These are phyloP conservation scores for Mayamaea pseudoterrestris DNA, from an alignment of 108 stramenopile species.

Conservation along the genomic window DNA sequence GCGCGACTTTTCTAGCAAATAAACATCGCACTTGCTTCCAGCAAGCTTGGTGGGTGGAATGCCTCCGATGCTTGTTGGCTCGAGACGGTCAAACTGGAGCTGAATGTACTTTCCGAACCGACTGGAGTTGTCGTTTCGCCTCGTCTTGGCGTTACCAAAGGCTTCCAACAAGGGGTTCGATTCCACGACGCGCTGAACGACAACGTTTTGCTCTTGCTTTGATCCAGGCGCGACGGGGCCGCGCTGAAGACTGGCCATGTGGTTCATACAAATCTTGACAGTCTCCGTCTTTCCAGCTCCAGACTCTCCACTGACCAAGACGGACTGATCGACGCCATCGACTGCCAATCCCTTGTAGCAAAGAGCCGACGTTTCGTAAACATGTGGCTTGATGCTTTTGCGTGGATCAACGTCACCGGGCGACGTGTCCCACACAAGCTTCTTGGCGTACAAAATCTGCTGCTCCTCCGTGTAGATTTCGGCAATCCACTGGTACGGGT, in stretches of 20 bases:
- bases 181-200: constrained; percentile 75
- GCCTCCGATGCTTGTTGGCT: not conserved
- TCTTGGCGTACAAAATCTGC: constrained; percentile 43
- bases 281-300: constrained; percentile 93
- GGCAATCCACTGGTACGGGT: constrained; percentile 60
- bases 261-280: constrained; percentile 84
- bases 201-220: constrained; percentile 24
- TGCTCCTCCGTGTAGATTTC: constrained; percentile 51
- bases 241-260: constrained; percentile 63
- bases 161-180: constrained; percentile 89
- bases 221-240: constrained; percentile 3
- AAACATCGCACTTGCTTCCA: constrained; percentile 71
- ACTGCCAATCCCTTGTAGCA: constrained; percentile 60
- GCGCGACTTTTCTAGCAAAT: constrained; percentile 94
- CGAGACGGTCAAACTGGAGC: constrained; percentile 56
- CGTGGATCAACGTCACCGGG: constrained; percentile 44
- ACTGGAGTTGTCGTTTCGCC: constrained; percentile 78
- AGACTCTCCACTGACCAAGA: constrained; percentile 79
- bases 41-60: constrained; percentile 28
- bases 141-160: constrained; percentile 87
- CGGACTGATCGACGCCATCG: constrained; percentile 58
- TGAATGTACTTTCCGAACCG: constrained; percentile 90
- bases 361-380: constrained; percentile 72
- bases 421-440: constrained; percentile 60
- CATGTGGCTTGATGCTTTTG: constrained; percentile 52